phyloP scores from a whole-genome alignment of 345 rosid species.

The Brassica nigra region DNA sequence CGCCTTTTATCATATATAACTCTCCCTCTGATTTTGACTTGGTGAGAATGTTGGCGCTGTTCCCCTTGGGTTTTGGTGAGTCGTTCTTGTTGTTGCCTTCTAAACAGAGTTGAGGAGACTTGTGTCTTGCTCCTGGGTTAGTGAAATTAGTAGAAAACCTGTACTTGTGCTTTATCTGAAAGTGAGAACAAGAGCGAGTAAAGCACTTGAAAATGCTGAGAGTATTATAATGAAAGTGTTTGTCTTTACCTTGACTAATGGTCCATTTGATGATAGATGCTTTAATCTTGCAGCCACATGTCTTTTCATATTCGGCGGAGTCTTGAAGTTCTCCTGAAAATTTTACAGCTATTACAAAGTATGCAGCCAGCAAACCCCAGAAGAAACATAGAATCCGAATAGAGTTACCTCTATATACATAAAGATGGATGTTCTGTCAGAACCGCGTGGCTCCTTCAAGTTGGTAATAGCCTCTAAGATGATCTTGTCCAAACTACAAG shows the following conservation, averaged over 20 bases:
- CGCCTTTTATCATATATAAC: slow-evolving; percentile 62
- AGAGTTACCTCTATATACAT: slow-evolving; percentile 72
- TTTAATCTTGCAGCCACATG: slow-evolving; percentile 74
- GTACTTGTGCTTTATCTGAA: slow-evolving; percentile 85
- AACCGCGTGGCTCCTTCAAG: slow-evolving; percentile 81
- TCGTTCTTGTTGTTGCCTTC: slow-evolving; percentile 60
- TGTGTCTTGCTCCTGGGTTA: slow-evolving; percentile 50
- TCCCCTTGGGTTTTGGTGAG: slow-evolving; percentile 52
- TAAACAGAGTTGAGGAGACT: slow-evolving; percentile 44
- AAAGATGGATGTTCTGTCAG: slow-evolving; percentile 78
- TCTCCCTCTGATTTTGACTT: slow-evolving; percentile 63
- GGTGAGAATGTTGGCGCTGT: slow-evolving; percentile 47
- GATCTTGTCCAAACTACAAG: slow-evolving; percentile 74
- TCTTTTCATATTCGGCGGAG: slow-evolving; percentile 74
- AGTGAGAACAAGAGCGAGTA: slow-evolving; percentile 21
- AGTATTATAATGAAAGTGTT: not conserved
- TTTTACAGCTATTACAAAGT: slow-evolving; percentile 22
- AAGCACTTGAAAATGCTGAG: slow-evolving; percentile 18
- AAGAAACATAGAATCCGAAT: slow-evolving; percentile 12
- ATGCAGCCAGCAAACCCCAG: not conserved
- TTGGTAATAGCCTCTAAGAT: slow-evolving; percentile 74
- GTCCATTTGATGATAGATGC: slow-evolving; percentile 71
- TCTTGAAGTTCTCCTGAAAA: slow-evolving; percentile 70
- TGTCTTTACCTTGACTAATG: slow-evolving; percentile 68
- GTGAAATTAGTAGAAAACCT: slow-evolving; percentile 48